These are phyloP conservation scores for Fusarium sp. DNA, from an alignment of 2,329 filamentous ascomycete genomes.

Conservation along the genomic window DNA sequence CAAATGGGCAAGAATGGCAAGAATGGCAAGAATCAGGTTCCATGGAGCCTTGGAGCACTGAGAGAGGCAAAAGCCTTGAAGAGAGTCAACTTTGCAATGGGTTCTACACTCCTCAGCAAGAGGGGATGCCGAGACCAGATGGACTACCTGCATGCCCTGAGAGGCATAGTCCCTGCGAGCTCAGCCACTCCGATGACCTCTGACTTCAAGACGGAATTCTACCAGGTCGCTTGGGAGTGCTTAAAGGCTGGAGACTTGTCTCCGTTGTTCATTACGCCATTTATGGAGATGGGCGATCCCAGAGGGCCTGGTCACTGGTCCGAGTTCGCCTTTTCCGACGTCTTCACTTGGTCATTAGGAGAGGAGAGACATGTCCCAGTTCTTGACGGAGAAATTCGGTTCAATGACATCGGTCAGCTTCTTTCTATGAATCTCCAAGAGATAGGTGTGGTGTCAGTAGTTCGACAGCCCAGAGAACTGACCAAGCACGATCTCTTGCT, in stretches of 20 bases:
- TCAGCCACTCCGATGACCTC: neutral
- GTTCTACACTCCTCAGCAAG: neutral
- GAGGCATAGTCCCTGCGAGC: neutral
- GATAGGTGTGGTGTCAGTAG: neutral
- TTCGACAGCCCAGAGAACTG: neutral
- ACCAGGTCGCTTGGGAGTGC: neutral
- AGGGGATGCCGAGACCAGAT: neutral
- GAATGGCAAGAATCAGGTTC: neutral
- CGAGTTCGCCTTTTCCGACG: neutral
- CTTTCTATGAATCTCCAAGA: neutral
- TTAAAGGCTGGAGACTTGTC: neutral
- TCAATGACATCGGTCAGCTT: neutral
- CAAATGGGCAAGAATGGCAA: neutral
- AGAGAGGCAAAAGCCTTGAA: neutral
- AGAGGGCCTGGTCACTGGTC: neutral
- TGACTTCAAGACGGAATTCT: neutral
- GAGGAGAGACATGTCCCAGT: neutral
- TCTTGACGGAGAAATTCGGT: neutral
- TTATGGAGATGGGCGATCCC: neutral
- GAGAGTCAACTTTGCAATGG: neutral
- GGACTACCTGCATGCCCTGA: neutral
- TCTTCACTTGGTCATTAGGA: neutral
- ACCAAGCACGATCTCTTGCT: neutral
- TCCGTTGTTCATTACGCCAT: neutral
- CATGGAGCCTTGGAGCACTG: neutral